A percentile compares a stretch with the other conserved stretches of the same genome.
Conservation (phyloP, 1,139 yeast species). For the Debaryomyces psychrophilus region DNA sequence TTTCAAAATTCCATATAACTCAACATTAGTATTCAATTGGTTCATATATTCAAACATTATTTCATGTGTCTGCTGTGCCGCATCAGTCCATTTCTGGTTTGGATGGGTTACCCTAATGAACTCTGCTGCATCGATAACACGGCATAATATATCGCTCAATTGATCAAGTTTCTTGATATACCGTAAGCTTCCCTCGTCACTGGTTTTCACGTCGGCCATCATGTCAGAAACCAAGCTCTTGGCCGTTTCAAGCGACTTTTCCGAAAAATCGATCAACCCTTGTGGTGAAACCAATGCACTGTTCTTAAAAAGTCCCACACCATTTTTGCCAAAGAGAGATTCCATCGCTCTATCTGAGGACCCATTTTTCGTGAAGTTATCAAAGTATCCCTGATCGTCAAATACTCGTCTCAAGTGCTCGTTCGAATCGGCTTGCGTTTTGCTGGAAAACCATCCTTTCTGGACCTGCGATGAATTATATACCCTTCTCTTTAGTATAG, state of each 20-base stretch:
- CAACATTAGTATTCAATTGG: constrained; percentile 81
- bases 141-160: constrained; percentile 83
- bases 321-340: constrained; percentile 20
- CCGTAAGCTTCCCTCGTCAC: constrained; percentile 48
- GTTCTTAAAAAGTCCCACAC: constrained; percentile 75
- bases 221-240: constrained; percentile 60
- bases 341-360: constrained; percentile 10
- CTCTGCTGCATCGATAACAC: constrained; percentile 93
- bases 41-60: constrained; percentile 94
- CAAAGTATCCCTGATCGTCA: constrained; percentile 49
- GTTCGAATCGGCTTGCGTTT: background rate
- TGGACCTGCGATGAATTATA: background rate
- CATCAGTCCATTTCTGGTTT: constrained; percentile 63
- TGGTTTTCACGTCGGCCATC: constrained; percentile 43
- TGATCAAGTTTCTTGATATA: constrained; percentile 77
- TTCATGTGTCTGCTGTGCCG: constrained; percentile 89
- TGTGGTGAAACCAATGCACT: constrained; percentile 67
- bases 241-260: constrained; percentile 64
- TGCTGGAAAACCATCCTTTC: constrained; percentile 4
- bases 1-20: constrained; percentile 62
- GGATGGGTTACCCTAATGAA: constrained; percentile 92
- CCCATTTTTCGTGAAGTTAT: constrained; percentile 31
- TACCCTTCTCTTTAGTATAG: background rate
- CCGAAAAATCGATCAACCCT: constrained; percentile 71
- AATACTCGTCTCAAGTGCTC: constrained; percentile 38